Evolutionary conservation across 768 basidiomycete species (phyloP).

Genomic region (Russula griseocarnosa): DNA sequence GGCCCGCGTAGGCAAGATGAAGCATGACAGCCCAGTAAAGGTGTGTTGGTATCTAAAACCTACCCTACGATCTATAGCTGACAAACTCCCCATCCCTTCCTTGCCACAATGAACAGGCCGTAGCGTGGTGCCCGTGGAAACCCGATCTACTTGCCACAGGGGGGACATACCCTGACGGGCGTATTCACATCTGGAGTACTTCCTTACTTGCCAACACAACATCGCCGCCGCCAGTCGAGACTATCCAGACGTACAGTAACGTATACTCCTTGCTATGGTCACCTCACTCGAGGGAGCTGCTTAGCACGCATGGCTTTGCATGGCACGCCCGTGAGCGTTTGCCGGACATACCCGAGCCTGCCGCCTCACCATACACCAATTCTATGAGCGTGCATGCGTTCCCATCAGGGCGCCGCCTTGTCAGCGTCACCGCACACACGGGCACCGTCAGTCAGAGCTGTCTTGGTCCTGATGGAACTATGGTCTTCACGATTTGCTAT

Average conservation of each 20-base stretch:
- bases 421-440: conserved; percentile 54
- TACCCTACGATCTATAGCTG: conserved; percentile 8
- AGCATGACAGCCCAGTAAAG: conserved; percentile 45
- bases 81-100: neutral
- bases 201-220: conserved; percentile 42
- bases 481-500: conserved; percentile 60
- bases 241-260: conserved; percentile 44
- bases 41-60: conserved; percentile 29
- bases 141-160: conserved; percentile 62
- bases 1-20: conserved; percentile 40
- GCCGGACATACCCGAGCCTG: conserved; percentile 21
- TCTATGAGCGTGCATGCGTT: conserved; percentile 51
- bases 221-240: conserved; percentile 46
- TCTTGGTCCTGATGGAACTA: conserved; percentile 58
- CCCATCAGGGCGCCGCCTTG: conserved; percentile 49
- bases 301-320: conserved; percentile 58
- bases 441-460: conserved; percentile 57
- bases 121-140: conserved; percentile 77
- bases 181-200: conserved; percentile 51
- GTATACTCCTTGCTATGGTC: conserved; percentile 61
- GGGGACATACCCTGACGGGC: conserved; percentile 59
- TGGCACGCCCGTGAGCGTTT: conserved; percentile 30
- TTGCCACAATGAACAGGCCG: conserved; percentile 42
- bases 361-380: conserved; percentile 36
- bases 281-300: conserved; percentile 53